A percentile compares a stretch with the other conserved stretches of the same genome.
Conservation (phyloP, 2,329 filamentous ascomycete species). For the Botryotinia calthae region DNA sequence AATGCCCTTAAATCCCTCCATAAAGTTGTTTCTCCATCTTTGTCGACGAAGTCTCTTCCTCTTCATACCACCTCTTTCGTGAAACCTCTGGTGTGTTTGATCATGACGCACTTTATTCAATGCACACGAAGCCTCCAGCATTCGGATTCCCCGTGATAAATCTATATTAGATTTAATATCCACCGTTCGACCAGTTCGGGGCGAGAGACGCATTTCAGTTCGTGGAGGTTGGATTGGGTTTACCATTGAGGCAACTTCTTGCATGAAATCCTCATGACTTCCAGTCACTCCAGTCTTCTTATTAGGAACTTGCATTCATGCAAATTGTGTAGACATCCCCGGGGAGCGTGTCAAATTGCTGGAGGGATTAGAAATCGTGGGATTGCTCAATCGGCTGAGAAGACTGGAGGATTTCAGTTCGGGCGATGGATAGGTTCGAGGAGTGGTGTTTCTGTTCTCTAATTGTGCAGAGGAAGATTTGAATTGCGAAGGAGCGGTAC, state of each 20-base stretch:
- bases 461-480: neutral
- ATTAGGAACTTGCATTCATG: neutral
- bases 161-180: slow-evolving; percentile 29
- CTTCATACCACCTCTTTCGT: slow-evolving; percentile 74
- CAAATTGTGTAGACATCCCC: neutral
- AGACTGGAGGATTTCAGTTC: neutral
- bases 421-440: neutral
- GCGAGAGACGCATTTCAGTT: slow-evolving; percentile 30
- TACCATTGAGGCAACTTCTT: neutral
- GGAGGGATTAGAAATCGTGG: neutral
- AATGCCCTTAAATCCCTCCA: slow-evolving; percentile 63
- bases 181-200: slow-evolving; percentile 33
- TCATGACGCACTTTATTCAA: slow-evolving; percentile 60
- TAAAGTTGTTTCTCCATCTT: slow-evolving; percentile 69
- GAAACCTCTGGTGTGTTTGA: slow-evolving; percentile 59
- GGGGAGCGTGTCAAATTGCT: neutral
- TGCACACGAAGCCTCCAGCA: slow-evolving; percentile 44
- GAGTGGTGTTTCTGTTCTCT: neutral
- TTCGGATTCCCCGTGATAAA: slow-evolving; percentile 30
- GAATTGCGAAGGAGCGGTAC: neutral
- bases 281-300: neutral
- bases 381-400: neutral
- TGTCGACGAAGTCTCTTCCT: slow-evolving; percentile 70
- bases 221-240: neutral
- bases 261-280: slow-evolving; percentile 6